Evolutionary conservation across 805 yeast species (phyloP).

Genomic region (Ogataea parapolymorpha): DNA sequence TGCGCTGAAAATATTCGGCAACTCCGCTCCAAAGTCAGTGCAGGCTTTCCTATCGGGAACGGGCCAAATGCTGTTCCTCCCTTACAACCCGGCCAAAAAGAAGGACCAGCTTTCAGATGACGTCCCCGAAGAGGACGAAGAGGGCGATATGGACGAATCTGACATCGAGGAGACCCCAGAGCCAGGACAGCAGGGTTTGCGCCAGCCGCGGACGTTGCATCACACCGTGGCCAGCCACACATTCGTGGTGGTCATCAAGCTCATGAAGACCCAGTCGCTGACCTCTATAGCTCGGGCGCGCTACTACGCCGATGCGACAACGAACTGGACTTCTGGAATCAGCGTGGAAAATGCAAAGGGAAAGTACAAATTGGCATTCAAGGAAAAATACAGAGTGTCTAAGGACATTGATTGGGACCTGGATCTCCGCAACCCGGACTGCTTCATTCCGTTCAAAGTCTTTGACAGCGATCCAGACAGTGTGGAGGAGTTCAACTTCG

Average conservation of each 20-base stretch:
- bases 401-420: slow-evolving; percentile 43
- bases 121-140: slow-evolving; percentile 27
- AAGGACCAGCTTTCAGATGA: slow-evolving; percentile 25
- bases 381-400: slow-evolving; percentile 41
- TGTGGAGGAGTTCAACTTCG: slow-evolving; percentile 19
- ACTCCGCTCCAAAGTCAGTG: slow-evolving; percentile 13
- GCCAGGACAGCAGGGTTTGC: background rate
- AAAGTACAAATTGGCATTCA: slow-evolving; percentile 37
- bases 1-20: slow-evolving; percentile 9
- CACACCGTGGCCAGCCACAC: slow-evolving; percentile 41
- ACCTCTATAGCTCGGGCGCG: slow-evolving; percentile 37
- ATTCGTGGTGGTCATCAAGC: slow-evolving; percentile 47
- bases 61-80: slow-evolving; percentile 34
- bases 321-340: slow-evolving; percentile 42
- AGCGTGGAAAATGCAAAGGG: slow-evolving; percentile 38
- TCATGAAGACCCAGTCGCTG: slow-evolving; percentile 38
- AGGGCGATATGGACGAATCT: slow-evolving; percentile 25
- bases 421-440: slow-evolving; percentile 37
- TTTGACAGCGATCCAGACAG: slow-evolving; percentile 5
- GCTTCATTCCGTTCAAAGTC: slow-evolving; percentile 33
- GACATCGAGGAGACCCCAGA: slow-evolving; percentile 7
- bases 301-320: slow-evolving; percentile 40
- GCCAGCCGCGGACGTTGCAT: slow-evolving; percentile 9
- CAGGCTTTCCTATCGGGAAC: slow-evolving; percentile 30
- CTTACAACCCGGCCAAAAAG: slow-evolving; percentile 33